Evolutionary conservation across 495 filamentous ascomycete genomes (phyloP).

Genomic region (Penicillium canariense): DNA sequence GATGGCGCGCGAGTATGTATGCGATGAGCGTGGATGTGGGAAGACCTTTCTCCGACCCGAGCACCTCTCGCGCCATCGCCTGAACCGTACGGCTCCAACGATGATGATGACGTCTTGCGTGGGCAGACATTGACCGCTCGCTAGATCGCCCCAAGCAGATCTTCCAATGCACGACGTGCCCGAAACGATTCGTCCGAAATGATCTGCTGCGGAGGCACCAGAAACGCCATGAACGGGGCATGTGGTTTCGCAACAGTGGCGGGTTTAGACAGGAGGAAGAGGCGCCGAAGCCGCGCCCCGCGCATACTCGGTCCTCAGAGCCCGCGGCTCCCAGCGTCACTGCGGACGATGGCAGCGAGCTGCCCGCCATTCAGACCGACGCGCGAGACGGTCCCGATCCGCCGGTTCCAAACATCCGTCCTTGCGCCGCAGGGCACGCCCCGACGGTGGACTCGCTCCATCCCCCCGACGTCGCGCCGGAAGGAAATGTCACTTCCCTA

Average conservation of each 20-base stretch:
- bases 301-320: neutral
- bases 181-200: neutral
- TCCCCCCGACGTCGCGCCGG: conserved; percentile 10
- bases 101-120: neutral
- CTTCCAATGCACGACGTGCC: neutral
- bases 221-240: conserved; percentile 4
- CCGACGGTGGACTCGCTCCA: neutral
- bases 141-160: conserved; percentile 3
- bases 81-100: conserved; percentile 3
- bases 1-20: no score
- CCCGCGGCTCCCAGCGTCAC: neutral
- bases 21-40: conserved; percentile 3
- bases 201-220: conserved; percentile 5
- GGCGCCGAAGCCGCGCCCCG: no score
- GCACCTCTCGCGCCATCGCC: conserved; percentile 3
- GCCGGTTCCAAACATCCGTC: no score
- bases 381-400: no score
- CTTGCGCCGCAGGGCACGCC: neutral
- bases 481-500: conserved; percentile 12
- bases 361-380: no score
- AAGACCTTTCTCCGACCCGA: neutral
- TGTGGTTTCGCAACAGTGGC: neutral
- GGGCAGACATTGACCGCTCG: neutral
- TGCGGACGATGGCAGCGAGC: neutral
- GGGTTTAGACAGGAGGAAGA: no score